These are phyloP conservation scores for Nannizziopsis arthrosporioides DNA, from an alignment of 2,329 filamentous ascomycete species.

Conservation along the genomic window DNA sequence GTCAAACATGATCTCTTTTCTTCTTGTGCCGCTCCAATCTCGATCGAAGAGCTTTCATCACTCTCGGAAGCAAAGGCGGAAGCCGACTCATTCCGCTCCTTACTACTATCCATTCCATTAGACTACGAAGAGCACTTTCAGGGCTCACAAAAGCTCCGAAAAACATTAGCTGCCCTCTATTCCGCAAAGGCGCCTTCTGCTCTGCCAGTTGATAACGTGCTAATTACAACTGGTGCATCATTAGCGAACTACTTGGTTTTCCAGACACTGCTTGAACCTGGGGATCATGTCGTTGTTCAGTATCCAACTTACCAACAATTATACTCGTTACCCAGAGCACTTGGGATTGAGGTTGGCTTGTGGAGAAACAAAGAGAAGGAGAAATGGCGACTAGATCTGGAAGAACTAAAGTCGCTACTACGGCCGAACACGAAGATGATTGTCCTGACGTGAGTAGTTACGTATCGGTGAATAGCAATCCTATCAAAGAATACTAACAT, in stretches of 20 bases:
- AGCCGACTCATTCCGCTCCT: conserved; percentile 24
- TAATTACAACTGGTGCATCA: conserved; percentile 72
- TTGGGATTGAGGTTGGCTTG: conserved; percentile 65
- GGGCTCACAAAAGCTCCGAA: conserved; percentile 52
- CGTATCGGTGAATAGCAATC: neutral
- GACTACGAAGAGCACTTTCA: conserved; percentile 59
- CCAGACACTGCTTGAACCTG: conserved; percentile 58
- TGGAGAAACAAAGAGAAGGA: conserved; percentile 59
- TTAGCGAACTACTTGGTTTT: conserved; percentile 72
- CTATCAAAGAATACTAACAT: neutral
- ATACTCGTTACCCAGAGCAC: conserved; percentile 59
- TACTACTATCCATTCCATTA: conserved; percentile 45
- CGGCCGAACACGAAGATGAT: conserved; percentile 43
- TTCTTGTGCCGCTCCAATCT: conserved; percentile 46
- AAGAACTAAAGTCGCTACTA: conserved; percentile 54
- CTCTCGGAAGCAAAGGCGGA: conserved; percentile 43
- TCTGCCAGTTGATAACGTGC: conserved; percentile 49
- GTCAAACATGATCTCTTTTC: conserved; percentile 48
- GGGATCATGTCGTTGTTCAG: conserved; percentile 76
- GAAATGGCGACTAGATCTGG: conserved; percentile 55
- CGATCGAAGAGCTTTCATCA: conserved; percentile 41
- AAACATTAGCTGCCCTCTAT: conserved; percentile 55
- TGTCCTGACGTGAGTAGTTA: conserved; percentile 43
- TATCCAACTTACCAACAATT: conserved; percentile 82
- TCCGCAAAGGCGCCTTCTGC: conserved; percentile 42